Evolutionary conservation across 345 rosid species (phyloP).

Genomic region (Citrus mangshanensis): DNA sequence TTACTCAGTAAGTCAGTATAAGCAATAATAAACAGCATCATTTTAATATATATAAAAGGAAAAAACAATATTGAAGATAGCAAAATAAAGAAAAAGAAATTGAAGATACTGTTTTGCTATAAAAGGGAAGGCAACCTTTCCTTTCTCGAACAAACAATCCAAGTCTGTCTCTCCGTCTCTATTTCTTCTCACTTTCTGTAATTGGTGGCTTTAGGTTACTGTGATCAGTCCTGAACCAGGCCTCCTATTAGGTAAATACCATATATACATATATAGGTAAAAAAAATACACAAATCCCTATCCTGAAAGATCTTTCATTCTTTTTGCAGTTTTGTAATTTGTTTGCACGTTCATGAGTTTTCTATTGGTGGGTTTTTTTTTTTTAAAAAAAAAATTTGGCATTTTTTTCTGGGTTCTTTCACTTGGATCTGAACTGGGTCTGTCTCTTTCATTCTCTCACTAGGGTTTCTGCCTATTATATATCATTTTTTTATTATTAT

Average conservation of each 20-base stretch:
- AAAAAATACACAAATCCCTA: not conserved
- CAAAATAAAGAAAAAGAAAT: too few relatives aligned
- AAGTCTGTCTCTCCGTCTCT: not conserved
- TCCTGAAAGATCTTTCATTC: not conserved
- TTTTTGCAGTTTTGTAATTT: not conserved
- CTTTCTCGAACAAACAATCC: slow-evolving; percentile 28
- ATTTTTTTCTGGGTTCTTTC: slow-evolving; percentile 12
- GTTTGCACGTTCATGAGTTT: slow-evolving; percentile 20
- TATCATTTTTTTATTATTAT: not conserved
- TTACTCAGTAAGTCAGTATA: not conserved
- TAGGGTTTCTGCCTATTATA: slow-evolving; percentile 32
- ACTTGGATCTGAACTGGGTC: slow-evolving; percentile 31
- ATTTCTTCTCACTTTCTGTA: not conserved
- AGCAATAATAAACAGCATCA: too few relatives aligned
- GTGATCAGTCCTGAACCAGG: slow-evolving; percentile 14
- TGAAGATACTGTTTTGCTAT: slow-evolving; percentile 24
- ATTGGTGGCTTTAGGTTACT: slow-evolving; percentile 17
- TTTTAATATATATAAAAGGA: not conserved
- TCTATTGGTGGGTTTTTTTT: slow-evolving; percentile 9
- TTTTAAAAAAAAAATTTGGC: not conserved
- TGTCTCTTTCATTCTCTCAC: not conserved
- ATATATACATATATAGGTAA: not conserved
- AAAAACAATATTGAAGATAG: not conserved
- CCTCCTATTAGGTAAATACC: not conserved
- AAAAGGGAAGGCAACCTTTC: slow-evolving; percentile 36